phyloP scores from a whole-genome alignment of 108 stramenopile species.

The Stephanodiscus triporus region DNA sequence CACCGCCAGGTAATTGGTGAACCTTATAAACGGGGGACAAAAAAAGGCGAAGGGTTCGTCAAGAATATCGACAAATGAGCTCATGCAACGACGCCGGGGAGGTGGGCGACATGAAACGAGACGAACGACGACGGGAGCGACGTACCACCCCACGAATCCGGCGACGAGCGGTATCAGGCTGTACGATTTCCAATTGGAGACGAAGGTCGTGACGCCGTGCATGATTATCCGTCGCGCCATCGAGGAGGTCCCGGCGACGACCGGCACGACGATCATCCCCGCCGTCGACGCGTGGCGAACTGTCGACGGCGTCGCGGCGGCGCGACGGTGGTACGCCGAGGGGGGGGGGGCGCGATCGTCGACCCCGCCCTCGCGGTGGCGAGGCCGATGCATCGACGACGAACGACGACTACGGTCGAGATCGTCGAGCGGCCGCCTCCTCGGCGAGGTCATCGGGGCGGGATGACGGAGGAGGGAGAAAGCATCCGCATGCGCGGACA shows the following conservation, averaged over 20 bases:
- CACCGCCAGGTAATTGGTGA: slow-evolving; percentile 68
- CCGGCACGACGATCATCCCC: not conserved
- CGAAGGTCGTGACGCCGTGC: slow-evolving; percentile 43
- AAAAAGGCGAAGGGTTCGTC: too few species aligned
- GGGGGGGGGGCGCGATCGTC: too few species aligned
- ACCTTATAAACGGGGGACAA: slow-evolving; percentile 18
- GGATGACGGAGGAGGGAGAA: too few species aligned
- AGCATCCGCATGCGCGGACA: too few species aligned
- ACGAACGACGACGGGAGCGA: too few species aligned
- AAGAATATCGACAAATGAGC: not conserved
- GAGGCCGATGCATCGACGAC: too few species aligned
- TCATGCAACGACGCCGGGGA: not conserved
- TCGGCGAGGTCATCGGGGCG: too few species aligned
- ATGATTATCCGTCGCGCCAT: slow-evolving; percentile 17
- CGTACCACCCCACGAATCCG: slow-evolving; percentile 50
- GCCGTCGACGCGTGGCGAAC: not conserved
- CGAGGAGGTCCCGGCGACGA: slow-evolving; percentile 21
- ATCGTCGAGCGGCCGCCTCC: too few species aligned
- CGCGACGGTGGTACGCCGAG: too few species aligned
- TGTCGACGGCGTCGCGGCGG: not conserved
- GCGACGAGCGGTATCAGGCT: slow-evolving; percentile 48
- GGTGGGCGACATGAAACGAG: too few species aligned
- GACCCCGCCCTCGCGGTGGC: too few species aligned
- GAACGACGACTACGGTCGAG: too few species aligned
- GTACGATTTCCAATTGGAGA: slow-evolving; percentile 55